These are phyloP conservation scores for Salvia rosmarinus DNA, from an alignment of 257 asterid genomes.

Conservation along the genomic window DNA sequence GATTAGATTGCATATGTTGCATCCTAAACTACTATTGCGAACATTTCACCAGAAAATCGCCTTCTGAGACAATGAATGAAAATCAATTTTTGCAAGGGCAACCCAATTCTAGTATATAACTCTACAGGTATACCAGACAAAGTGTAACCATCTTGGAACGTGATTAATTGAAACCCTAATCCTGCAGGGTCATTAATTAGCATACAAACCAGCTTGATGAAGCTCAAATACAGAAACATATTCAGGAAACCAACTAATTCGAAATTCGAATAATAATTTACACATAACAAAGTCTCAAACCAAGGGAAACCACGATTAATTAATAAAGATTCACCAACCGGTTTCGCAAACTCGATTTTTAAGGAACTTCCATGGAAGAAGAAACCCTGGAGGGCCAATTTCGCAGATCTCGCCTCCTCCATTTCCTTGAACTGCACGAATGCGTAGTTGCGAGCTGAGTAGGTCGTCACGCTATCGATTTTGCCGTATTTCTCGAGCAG, in stretches of 20 bases:
- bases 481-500: slow-evolving; percentile 64
- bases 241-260: slow-evolving; percentile 7
- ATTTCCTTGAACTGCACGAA: slow-evolving; percentile 66
- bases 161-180: slow-evolving; percentile 24
- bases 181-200: background rate
- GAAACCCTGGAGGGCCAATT: slow-evolving; percentile 71
- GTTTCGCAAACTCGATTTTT: slow-evolving; percentile 89
- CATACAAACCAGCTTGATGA: background rate
- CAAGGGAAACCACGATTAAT: slow-evolving; percentile 28
- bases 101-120: background rate
- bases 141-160: background rate
- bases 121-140: background rate
- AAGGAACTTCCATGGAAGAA: slow-evolving; percentile 59
- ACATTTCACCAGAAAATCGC: background rate
- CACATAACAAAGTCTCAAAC: slow-evolving; percentile 24
- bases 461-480: slow-evolving; percentile 68
- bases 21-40: background rate
- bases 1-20: background rate
- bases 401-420: slow-evolving; percentile 77
- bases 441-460: slow-evolving; percentile 77
- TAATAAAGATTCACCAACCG: slow-evolving; percentile 69
- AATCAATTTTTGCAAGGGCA: background rate
- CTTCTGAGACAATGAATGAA: background rate
- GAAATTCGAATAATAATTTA: slow-evolving; percentile 18
- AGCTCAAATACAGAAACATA: slow-evolving; percentile 9